Evolutionary conservation across 306 rosid species (phyloP).

Genomic region (Vigna radiata): DNA sequence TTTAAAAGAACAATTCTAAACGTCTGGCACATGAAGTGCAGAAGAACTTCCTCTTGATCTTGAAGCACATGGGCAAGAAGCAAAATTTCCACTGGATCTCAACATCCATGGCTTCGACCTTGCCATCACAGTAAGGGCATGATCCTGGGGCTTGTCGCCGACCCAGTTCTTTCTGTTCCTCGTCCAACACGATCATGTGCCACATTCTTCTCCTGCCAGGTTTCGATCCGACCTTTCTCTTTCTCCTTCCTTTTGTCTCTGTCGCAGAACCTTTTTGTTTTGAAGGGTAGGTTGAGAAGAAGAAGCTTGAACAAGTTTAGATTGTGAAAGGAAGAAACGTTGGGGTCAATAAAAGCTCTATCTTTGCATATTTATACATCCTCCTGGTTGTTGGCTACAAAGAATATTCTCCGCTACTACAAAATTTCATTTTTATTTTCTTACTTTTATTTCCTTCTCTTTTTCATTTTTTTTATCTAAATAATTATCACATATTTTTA

Average conservation of each 20-base stretch:
- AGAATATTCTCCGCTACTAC: conserved; percentile 22
- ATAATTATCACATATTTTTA: no score
- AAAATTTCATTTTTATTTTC: background rate
- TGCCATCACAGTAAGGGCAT: conserved; percentile 81
- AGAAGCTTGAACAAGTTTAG: background rate
- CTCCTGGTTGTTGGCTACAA: conserved; percentile 1
- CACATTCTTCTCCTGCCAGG: conserved; percentile 62
- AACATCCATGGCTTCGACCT: conserved; percentile 83
- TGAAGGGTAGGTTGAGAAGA: background rate
- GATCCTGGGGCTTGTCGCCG: conserved; percentile 77
- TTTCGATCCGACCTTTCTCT: background rate
- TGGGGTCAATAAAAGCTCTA: background rate
- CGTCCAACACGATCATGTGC: conserved; percentile 64
- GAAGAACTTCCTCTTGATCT: conserved; percentile 71
- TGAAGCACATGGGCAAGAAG: conserved; percentile 80
- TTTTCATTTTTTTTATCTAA: background rate
- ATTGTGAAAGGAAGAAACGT: background rate
- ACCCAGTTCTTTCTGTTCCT: conserved; percentile 74
- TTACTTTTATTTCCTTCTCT: background rate
- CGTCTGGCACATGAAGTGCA: conserved; percentile 77
- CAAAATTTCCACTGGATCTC: conserved; percentile 70
- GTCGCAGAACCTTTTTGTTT: background rate
- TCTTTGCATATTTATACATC: background rate
- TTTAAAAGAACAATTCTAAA: conserved; percentile 51
- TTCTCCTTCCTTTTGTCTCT: background rate